Evolutionary conservation across 441 rosid species (phyloP).

Genomic region (Pelargonium citronellum): DNA sequence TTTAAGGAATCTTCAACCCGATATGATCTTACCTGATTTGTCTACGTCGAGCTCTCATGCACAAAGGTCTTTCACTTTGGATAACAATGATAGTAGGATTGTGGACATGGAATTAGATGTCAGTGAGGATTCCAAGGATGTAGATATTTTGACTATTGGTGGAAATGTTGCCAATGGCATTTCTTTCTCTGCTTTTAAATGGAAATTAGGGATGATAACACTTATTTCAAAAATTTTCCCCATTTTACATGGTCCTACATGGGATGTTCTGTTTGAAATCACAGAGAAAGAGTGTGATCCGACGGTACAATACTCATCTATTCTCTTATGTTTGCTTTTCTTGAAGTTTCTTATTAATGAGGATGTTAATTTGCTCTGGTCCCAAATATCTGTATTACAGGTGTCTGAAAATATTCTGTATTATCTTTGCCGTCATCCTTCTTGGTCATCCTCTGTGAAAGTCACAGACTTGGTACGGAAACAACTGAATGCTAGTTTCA

Average conservation of each 20-base stretch:
- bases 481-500: conserved; percentile 18
- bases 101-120: conserved; percentile 83
- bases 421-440: conserved; percentile 57
- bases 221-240: conserved; percentile 67
- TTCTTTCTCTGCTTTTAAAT: conserved; percentile 45
- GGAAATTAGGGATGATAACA: conserved; percentile 83
- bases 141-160: conserved; percentile 45
- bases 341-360: conserved; percentile 21
- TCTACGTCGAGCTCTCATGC: conserved; percentile 37
- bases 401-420: conserved; percentile 55
- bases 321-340: conserved; percentile 15
- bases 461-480: conserved; percentile 58
- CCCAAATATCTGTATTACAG: conserved; percentile 34
- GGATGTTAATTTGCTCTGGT: conserved; percentile 20
- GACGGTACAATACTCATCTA: conserved; percentile 43
- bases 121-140: conserved; percentile 52
- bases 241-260: conserved; percentile 44
- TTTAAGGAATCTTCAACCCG: conserved; percentile 36
- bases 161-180: conserved; percentile 42
- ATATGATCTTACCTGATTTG: conserved; percentile 26
- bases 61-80: conserved; percentile 26
- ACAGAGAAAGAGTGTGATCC: conserved; percentile 57
- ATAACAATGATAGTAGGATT: conserved; percentile 45
- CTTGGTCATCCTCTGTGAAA: conserved; percentile 49
- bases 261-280: conserved; percentile 67